Evolutionary conservation across 305 asterid genomes (phyloP).

Genomic region (Fraxinus sp.): DNA sequence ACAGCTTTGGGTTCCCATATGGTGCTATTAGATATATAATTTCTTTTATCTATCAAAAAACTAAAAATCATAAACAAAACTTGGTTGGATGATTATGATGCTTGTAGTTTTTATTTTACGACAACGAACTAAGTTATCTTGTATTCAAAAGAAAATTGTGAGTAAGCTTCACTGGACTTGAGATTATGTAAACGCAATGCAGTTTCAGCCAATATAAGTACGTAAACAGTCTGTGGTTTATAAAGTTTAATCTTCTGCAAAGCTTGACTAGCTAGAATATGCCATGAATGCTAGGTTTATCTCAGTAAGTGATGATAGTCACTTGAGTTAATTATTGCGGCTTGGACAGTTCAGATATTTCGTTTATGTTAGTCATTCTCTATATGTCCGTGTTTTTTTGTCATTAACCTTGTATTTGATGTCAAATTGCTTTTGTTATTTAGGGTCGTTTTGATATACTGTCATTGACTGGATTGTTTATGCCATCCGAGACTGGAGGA

Average conservation of each 20-base stretch:
- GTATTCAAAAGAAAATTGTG: background rate
- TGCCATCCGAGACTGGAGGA: conserved; percentile 71
- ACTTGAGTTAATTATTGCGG: background rate
- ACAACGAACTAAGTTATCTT: background rate
- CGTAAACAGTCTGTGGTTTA: background rate
- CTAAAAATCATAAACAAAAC: background rate
- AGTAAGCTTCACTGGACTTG: background rate
- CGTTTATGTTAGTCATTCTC: background rate
- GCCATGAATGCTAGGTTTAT: background rate
- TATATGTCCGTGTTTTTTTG: background rate
- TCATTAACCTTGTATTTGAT: background rate
- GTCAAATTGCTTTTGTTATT: background rate
- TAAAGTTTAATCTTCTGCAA: background rate
- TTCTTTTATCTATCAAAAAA: background rate
- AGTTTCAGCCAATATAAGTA: background rate
- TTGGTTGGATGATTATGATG: background rate
- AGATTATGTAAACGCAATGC: background rate
- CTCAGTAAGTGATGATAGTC: background rate
- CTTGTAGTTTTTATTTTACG: background rate
- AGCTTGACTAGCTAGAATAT: background rate
- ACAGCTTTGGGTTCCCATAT: background rate
- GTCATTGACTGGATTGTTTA: conserved; percentile 71
- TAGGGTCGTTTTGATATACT: conserved; percentile 86
- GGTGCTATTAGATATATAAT: background rate
- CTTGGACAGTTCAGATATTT: background rate